Conservation (phyloP, 108 stramenopile genomes). For the Discostella pseudostelligera region DNA sequence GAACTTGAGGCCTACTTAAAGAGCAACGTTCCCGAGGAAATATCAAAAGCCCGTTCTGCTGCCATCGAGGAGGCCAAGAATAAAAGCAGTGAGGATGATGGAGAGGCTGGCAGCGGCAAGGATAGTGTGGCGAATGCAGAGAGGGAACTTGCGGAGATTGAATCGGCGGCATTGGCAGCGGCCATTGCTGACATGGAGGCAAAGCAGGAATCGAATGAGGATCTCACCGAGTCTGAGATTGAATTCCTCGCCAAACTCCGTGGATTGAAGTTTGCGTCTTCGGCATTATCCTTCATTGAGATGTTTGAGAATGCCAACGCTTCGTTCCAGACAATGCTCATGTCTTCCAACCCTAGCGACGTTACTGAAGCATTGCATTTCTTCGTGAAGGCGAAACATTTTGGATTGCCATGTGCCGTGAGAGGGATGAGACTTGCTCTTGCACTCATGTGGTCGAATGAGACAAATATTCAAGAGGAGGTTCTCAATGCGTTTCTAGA, state of each 20-base stretch:
- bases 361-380: slow-evolving; percentile 90
- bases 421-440: slow-evolving; percentile 91
- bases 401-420: slow-evolving; percentile 89
- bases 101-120: slow-evolving; percentile 17
- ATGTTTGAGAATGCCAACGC: slow-evolving; percentile 76
- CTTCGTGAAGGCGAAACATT: slow-evolving; percentile 89
- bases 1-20: slow-evolving; percentile 68
- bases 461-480: slow-evolving; percentile 82
- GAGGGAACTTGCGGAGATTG: slow-evolving; percentile 52
- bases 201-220: slow-evolving; percentile 26
- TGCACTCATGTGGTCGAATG: slow-evolving; percentile 90
- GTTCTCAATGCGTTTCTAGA: slow-evolving; percentile 89
- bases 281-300: slow-evolving; percentile 79
- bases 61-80: slow-evolving; percentile 52
- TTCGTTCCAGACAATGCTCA: slow-evolving; percentile 74
- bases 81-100: background rate
- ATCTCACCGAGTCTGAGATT: slow-evolving; percentile 47
- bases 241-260: slow-evolving; percentile 64
- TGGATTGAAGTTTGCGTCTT: slow-evolving; percentile 75
- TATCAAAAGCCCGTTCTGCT: slow-evolving; percentile 65
- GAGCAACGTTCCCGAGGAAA: slow-evolving; percentile 61
- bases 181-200: slow-evolving; percentile 66
- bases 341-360: slow-evolving; percentile 82
- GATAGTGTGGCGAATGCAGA: slow-evolving; percentile 33
- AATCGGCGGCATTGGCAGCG: slow-evolving; percentile 66